A percentile compares a stretch with the other conserved stretches of the same genome.
phyloP scores from a whole-genome alignment of 2,329 filamentous ascomycete species.

The Penicillium olsonii region DNA sequence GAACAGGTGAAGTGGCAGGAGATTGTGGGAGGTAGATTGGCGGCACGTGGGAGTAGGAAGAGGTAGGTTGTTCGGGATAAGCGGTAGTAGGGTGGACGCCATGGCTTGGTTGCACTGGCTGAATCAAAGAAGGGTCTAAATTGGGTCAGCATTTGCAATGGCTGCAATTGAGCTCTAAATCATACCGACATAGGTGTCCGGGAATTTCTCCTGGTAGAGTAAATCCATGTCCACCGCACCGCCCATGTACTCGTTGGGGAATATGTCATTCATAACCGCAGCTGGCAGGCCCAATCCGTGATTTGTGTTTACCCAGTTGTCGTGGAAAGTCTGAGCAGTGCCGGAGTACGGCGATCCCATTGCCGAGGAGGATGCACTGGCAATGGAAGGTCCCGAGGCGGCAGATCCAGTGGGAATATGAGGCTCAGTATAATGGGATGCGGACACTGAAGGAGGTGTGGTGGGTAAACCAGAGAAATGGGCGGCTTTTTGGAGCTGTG shows the following conservation, averaged over 20 bases:
- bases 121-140: conserved; percentile 61
- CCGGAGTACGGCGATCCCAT: conserved; percentile 68
- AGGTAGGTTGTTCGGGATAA: conserved; percentile 36
- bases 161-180: conserved; percentile 9
- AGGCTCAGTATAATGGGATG: conserved; percentile 33
- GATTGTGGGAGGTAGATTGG: conserved; percentile 36
- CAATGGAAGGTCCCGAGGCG: conserved; percentile 60
- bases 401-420: conserved; percentile 63
- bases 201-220: conserved; percentile 47
- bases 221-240: conserved; percentile 46
- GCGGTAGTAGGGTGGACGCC: conserved; percentile 34
- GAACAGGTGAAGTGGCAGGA: conserved; percentile 38
- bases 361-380: conserved; percentile 63
- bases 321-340: conserved; percentile 58
- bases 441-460: conserved; percentile 36
- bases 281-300: conserved; percentile 62
- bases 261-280: conserved; percentile 64
- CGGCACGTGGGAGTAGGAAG: conserved; percentile 27
- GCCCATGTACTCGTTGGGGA: conserved; percentile 55
- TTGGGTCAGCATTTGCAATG: conserved; percentile 6
- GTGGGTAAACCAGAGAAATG: conserved; percentile 32
- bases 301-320: conserved; percentile 59
- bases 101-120: conserved; percentile 46
- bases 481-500: conserved; percentile 28
- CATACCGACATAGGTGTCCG: conserved; percentile 39